Evolutionary conservation across 2,329 filamentous ascomycete genomes (phyloP).

Genomic region (Trichoderma simmonsii): DNA sequence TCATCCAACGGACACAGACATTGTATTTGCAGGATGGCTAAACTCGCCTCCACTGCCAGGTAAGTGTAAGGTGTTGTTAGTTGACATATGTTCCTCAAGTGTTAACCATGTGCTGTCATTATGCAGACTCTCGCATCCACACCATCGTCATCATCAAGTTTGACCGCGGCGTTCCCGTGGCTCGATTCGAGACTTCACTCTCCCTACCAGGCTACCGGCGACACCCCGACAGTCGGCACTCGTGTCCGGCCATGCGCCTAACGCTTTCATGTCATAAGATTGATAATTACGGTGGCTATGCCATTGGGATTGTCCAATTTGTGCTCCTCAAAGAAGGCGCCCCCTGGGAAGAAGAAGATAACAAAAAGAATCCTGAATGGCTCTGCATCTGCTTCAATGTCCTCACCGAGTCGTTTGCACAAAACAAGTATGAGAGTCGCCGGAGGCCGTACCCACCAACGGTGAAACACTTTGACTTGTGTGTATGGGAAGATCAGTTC

Average conservation of each 20-base stretch:
- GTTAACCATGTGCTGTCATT: neutral
- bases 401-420: slow-evolving; percentile 12
- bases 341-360: neutral
- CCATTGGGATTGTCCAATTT: slow-evolving; percentile 13
- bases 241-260: slow-evolving; percentile 16
- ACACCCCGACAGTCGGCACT: slow-evolving; percentile 11
- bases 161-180: slow-evolving; percentile 7
- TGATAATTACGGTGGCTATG: slow-evolving; percentile 10
- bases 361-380: slow-evolving; percentile 11
- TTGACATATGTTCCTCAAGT: neutral
- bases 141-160: slow-evolving; percentile 15
- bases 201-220: slow-evolving; percentile 15
- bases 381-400: slow-evolving; percentile 18
- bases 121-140: slow-evolving; percentile 10
- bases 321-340: neutral
- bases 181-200: slow-evolving; percentile 9
- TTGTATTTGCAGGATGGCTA: slow-evolving; percentile 22
- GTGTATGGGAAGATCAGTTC: slow-evolving; percentile 17
- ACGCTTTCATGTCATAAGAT: slow-evolving; percentile 15
- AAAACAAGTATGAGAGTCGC: slow-evolving; percentile 8
- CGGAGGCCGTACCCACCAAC: slow-evolving; percentile 12
- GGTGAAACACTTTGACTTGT: slow-evolving; percentile 15
- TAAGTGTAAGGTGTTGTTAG: neutral
- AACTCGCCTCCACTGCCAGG: slow-evolving; percentile 12
- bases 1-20: slow-evolving; percentile 23